Conservation (phyloP, 208 protist species). For the Wallacemonas sp. region DNA sequence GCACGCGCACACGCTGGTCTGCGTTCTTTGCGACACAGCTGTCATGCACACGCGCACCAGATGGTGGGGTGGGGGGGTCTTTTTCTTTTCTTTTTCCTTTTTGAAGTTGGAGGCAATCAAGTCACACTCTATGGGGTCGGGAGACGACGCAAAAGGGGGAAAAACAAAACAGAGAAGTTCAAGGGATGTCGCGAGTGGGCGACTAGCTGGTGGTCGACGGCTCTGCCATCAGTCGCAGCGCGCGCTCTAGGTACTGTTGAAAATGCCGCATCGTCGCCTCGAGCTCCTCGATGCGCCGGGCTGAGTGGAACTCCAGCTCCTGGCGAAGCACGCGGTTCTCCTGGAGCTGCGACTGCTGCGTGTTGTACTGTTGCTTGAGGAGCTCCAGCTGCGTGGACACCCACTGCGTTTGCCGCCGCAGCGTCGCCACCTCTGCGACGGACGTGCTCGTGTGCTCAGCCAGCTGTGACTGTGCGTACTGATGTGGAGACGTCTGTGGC, state of each 20-base stretch:
- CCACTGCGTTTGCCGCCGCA: constrained; percentile 14
- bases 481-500: too few species aligned
- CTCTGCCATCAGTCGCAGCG: constrained; percentile 51
- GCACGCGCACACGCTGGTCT: too few species aligned
- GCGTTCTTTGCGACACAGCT: too few species aligned
- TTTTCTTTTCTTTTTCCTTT: constrained; percentile 16
- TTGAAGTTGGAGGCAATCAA: neutral
- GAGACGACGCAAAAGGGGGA: too few species aligned
- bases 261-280: constrained; percentile 54
- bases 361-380: constrained; percentile 12
- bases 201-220: too few species aligned
- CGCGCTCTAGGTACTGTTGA: constrained; percentile 44
- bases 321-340: neutral
- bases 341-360: constrained; percentile 8
- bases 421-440: constrained; percentile 1
- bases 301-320: constrained; percentile 1
- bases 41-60: too few species aligned
- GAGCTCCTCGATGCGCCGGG: constrained; percentile 52
- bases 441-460: constrained; percentile 1
- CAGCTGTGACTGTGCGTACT: neutral
- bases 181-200: too few species aligned
- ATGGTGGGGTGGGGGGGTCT: too few species aligned
- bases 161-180: too few species aligned
- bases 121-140: too few species aligned
- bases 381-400: neutral